These are phyloP conservation scores for Saturnispora mendoncae DNA, from an alignment of 805 yeast species.

Conservation along the genomic window DNA sequence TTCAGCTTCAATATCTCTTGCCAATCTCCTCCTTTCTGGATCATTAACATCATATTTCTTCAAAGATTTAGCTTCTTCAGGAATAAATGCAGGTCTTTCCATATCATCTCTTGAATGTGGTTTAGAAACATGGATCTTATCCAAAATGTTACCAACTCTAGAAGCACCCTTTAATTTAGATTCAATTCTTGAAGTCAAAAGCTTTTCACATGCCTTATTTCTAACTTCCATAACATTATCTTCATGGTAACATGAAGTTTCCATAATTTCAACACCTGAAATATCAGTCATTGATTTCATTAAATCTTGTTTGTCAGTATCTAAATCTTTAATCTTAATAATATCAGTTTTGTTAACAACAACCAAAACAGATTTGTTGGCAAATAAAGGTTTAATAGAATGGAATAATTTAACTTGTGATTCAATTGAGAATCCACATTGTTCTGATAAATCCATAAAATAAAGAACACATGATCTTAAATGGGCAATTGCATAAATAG, in stretches of 20 bases:
- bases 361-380: slow-evolving; percentile 92
- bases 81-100: slow-evolving; percentile 71
- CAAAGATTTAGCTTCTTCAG: slow-evolving; percentile 56
- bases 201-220: slow-evolving; percentile 94
- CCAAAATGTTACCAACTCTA: slow-evolving; percentile 78
- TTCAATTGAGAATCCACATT: slow-evolving; percentile 96
- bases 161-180: slow-evolving; percentile 91
- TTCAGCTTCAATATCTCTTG: slow-evolving; percentile 84
- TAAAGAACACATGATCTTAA: slow-evolving; percentile 92
- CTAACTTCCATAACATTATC: slow-evolving; percentile 94
- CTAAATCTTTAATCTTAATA: slow-evolving; percentile 75
- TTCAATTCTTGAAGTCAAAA: slow-evolving; percentile 91
- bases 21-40: slow-evolving; percentile 72
- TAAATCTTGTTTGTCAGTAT: slow-evolving; percentile 61
- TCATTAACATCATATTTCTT: slow-evolving; percentile 69
- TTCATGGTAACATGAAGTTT: slow-evolving; percentile 87
- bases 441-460: slow-evolving; percentile 98
- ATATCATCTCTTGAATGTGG: slow-evolving; percentile 86
- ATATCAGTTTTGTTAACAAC: slow-evolving; percentile 95
- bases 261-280: slow-evolving; percentile 86
- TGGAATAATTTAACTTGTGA: slow-evolving; percentile 96
- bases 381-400: slow-evolving; percentile 93
- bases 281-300: slow-evolving; percentile 54
- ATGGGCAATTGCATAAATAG: slow-evolving; percentile 97
- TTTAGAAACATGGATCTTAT: slow-evolving; percentile 89